Percentiles rank a stretch among this genome's conserved stretches.
These are phyloP conservation scores for Nakazawaea laoshanensis DNA, from an alignment of 805 yeast species.

Conservation along the genomic window DNA sequence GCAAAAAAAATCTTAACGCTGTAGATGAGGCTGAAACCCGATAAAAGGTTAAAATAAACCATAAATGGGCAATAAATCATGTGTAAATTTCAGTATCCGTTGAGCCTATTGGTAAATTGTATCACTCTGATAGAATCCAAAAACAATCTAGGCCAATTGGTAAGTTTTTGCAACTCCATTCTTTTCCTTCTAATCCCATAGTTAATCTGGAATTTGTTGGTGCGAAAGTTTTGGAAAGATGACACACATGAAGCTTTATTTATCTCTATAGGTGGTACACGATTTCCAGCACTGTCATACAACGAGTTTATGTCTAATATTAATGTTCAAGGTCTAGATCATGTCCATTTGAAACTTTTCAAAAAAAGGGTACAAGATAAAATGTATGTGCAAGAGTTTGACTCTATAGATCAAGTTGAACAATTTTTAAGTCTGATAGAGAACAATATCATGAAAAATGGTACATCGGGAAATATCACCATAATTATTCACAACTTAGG, in stretches of 20 bases:
- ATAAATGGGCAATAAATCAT: too few relatives aligned
- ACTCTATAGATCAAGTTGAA: neutral
- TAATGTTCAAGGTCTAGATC: neutral
- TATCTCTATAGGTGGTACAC: neutral
- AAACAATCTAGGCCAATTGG: conserved; percentile 4
- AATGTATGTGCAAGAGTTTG: conserved; percentile 1
- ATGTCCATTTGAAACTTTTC: too few relatives aligned
- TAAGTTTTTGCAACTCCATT: conserved; percentile 2
- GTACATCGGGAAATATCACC: neutral
- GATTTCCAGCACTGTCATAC: conserved; percentile 5
- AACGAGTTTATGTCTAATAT: conserved; percentile 7
- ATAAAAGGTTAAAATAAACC: too few relatives aligned
- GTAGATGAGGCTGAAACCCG: too few relatives aligned
- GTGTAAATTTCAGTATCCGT: neutral
- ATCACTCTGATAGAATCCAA: conserved; percentile 2
- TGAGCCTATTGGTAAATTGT: conserved; percentile 1
- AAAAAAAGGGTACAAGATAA: neutral
- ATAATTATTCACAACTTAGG: conserved; percentile 20
- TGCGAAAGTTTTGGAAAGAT: neutral
- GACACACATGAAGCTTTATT: neutral
- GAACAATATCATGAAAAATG: neutral
- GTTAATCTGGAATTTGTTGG: conserved; percentile 6
- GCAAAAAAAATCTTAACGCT: too few relatives aligned
- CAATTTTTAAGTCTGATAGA: conserved; percentile 1
- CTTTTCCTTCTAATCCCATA: too few relatives aligned